Base-by-base conservation (phyloP, 441 rosid species). In the Omphalea diandra region DNA sequence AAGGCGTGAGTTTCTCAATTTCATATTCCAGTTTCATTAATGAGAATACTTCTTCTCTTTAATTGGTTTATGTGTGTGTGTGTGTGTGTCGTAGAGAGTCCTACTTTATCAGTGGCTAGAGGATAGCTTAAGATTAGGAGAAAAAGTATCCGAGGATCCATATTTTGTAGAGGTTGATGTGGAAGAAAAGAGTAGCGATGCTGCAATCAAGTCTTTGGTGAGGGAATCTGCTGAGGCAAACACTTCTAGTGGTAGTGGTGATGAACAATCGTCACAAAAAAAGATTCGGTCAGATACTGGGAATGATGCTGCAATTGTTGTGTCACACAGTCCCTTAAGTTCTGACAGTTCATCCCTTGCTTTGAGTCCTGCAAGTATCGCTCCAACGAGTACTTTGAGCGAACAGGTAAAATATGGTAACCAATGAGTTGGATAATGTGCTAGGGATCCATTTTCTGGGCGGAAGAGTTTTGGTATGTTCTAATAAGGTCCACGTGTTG, bases 21-120 rank as follows among this genome's bases (percentile, higher is more conserved):
- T 59, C n/a, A 17, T 46, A 12, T 5, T 8, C 15, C 20, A 44
- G 33, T 61, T 52, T 63, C 61, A 3, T 57, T 11, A 24, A 14
- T 54, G 58, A 26, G 6, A 27, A 22, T 1, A 26, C 18, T 54
- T n/a, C n/a, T 18, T 24, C 20, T n/a, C 1, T 6, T 47, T 49
- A 65, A 50, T 69, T 12, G 59, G 7, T 40, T 56, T 27, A 47
- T 38, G 7, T 66, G 43, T 55, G 46, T 20, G 50, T 36, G 14
- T 17, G 10, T 56, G 7, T 56, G 65, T 69, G 47, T 72, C 65
- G 79, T 83, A 92, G 99, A 77, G 76, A 62, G 80, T 90, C 77
- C 79, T 92, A 24, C 71, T 49, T 63, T 95, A 84, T 72, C 94
- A 84, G 72, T 92, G 98, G 99, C 78, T 95, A 74, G 96, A 92